Percentiles rank a stretch among this genome's conserved stretches.
Evolutionary conservation across 331 rosid genomes (phyloP).

Genomic region (Saraca asoca): DNA sequence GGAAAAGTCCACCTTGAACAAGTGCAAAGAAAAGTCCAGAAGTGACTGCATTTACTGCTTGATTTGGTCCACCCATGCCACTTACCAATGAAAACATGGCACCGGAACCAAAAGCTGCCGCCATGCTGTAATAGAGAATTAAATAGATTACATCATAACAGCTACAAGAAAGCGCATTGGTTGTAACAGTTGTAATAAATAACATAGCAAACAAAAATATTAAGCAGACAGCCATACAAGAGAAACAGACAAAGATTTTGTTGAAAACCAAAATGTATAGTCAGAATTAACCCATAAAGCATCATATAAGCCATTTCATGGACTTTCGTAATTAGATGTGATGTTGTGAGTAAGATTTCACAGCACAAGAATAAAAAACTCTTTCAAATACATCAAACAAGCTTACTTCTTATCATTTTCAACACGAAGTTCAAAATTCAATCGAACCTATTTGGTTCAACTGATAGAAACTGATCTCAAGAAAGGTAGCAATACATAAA

Average conservation of each 20-base stretch:
- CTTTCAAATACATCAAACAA: slow-evolving; percentile 6
- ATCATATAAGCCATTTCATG: background rate
- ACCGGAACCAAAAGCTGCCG: slow-evolving; percentile 97
- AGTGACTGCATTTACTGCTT: slow-evolving; percentile 70
- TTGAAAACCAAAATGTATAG: background rate
- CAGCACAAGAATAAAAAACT: background rate
- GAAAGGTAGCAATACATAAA: background rate
- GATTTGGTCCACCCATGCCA: slow-evolving; percentile 94
- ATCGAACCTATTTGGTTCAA: background rate
- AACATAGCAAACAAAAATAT: slow-evolving; percentile 15
- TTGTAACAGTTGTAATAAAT: background rate
- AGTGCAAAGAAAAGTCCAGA: slow-evolving; percentile 94
- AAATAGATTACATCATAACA: slow-evolving; percentile 6
- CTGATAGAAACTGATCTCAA: background rate
- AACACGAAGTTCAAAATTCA: slow-evolving; percentile 11
- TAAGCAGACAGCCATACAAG: background rate
- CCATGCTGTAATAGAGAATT: slow-evolving; percentile 67
- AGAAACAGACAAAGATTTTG: slow-evolving; percentile 16
- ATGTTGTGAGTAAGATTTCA: slow-evolving; percentile 15
- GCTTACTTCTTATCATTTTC: slow-evolving; percentile 12
- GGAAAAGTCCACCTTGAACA: slow-evolving; percentile 94
- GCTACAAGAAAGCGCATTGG: slow-evolving; percentile 23
- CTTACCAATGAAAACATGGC: slow-evolving; percentile 89
- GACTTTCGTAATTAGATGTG: background rate
- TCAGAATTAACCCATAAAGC: background rate